Evolutionary conservation across 2,329 filamentous ascomycete genomes (phyloP), one percentile per base, ranked within the genome.

Genomic region (Fusarium piperis): DNA sequence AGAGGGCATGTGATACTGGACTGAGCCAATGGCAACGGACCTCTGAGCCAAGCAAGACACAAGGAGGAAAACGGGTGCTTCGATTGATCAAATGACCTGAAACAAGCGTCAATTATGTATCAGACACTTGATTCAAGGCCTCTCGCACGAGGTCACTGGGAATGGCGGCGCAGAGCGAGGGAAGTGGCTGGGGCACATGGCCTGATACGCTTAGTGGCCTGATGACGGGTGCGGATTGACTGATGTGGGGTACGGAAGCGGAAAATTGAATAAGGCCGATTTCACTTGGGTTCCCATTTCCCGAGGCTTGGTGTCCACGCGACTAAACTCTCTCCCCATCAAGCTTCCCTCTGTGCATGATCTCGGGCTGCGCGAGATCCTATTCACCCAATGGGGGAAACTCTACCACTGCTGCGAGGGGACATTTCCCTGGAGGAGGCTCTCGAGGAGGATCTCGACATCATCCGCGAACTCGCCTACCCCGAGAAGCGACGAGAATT

Each of bases 401-500:
- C 59, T 52, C 59, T 65, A 26, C 64, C 64, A 57, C 64, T 66
- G 13, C 64, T 66, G 33, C 38, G 44, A 55, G 64, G 64, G 20
- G 39, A 44, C 18, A 66, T 66, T 28, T 52, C 59, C 18, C 58
- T 66, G 26, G 51, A 57, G 15, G 59, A 66, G 30, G 64, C 64
- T 32, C 30, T 66, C 39, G 39, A 48, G 12, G 64, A 66, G 30
- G 64, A 66, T 33, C 32, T 60, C n/a, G 64, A 66, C 44, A 66
- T 66, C 52, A 36, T 67, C n/a, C 56, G 55, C 26, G 56, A 65
- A 30, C 39, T 64, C n/a, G 60, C 57, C n/a, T 67, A 58, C 36
- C 65, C 65, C 7, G 65, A 61, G 20, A 67, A 67, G 61, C 65
- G 39, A 20, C 16, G 26, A 33, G 30, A 67, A 23, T 67, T 67